Conservation (phyloP, 306 rosid species). For the Lathyrus sativus region DNA sequence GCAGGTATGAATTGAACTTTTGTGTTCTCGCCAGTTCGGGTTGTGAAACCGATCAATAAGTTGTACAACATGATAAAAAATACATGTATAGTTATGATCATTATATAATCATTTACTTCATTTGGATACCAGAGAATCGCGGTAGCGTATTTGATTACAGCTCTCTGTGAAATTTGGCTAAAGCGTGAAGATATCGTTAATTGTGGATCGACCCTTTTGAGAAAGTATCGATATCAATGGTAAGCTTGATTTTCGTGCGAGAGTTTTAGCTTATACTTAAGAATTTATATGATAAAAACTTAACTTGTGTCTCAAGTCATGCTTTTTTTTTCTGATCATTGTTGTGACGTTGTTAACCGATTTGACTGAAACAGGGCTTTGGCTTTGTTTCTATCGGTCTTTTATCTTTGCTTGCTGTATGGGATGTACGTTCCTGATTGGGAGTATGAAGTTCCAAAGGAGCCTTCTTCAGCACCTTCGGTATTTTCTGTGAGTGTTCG, state of each 20-base stretch:
- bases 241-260: slow-evolving; percentile 42
- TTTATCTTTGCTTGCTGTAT: slow-evolving; percentile 63
- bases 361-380: slow-evolving; percentile 52
- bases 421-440: slow-evolving; percentile 89
- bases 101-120: slow-evolving; percentile 10
- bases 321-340: background rate
- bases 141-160: slow-evolving; percentile 71
- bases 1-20: slow-evolving; percentile 54
- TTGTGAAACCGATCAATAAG: background rate
- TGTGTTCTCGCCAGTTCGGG: no score
- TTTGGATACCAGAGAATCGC: slow-evolving; percentile 72
- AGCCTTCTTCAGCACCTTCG: slow-evolving; percentile 48
- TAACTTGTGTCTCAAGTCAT: slow-evolving; percentile 16
- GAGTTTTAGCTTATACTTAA: background rate
- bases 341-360: background rate
- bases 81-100: background rate
- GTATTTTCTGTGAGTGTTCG: slow-evolving; percentile 65
- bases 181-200: slow-evolving; percentile 58
- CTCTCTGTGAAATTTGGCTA: slow-evolving; percentile 94
- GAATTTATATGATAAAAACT: background rate
- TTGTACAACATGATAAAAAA: background rate
- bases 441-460: slow-evolving; percentile 69
- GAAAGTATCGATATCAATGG: slow-evolving; percentile 77
- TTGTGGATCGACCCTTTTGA: slow-evolving; percentile 65
- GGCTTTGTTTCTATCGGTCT: slow-evolving; percentile 54